Evolutionary conservation across 2,329 filamentous ascomycete species (phyloP).

Genomic region (Sporothrix inflata): DNA sequence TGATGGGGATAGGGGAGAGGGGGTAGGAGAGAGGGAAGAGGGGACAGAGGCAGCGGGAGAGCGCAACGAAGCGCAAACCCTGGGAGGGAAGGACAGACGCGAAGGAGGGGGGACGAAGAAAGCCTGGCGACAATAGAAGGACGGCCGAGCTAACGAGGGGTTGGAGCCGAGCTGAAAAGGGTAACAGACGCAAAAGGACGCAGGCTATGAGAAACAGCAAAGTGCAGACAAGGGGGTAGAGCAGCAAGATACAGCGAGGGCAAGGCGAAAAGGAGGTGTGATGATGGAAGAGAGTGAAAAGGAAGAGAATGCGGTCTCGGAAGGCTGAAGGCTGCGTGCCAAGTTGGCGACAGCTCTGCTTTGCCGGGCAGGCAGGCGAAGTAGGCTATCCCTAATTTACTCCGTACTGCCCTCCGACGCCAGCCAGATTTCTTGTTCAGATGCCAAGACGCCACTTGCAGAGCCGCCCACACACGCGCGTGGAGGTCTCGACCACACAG

Average conservation of each 20-base stretch:
- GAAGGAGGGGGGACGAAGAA: conserved; percentile 7
- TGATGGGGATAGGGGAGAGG: conserved; percentile 31
- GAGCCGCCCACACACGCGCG: conserved; percentile 12
- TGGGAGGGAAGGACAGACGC: neutral
- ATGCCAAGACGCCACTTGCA: conserved; percentile 22
- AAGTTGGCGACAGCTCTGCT: neutral
- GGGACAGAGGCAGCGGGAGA: neutral
- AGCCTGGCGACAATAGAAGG: neutral
- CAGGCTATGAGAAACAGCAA: conserved; percentile 4
- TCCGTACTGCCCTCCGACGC: neutral
- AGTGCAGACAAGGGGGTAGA: neutral
- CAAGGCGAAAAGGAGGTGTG: conserved; percentile 1
- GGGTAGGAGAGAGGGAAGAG: neutral
- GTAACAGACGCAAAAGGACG: neutral
- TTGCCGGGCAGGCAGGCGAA: neutral
- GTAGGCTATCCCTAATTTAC: neutral
- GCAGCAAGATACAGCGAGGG: neutral
- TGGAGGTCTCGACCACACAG: neutral
- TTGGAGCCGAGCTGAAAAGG: conserved; percentile 1
- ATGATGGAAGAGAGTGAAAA: neutral
- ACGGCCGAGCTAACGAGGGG: neutral
- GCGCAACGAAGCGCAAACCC: conserved; percentile 18
- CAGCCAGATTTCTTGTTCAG: neutral
- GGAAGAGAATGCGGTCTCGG: conserved; percentile 8
- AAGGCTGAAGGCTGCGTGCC: conserved; percentile 18